A percentile compares a stretch with the other conserved stretches of the same genome.
phyloP scores from a whole-genome alignment of 805 yeast genomes.

The Brettanomyces custersianus region DNA sequence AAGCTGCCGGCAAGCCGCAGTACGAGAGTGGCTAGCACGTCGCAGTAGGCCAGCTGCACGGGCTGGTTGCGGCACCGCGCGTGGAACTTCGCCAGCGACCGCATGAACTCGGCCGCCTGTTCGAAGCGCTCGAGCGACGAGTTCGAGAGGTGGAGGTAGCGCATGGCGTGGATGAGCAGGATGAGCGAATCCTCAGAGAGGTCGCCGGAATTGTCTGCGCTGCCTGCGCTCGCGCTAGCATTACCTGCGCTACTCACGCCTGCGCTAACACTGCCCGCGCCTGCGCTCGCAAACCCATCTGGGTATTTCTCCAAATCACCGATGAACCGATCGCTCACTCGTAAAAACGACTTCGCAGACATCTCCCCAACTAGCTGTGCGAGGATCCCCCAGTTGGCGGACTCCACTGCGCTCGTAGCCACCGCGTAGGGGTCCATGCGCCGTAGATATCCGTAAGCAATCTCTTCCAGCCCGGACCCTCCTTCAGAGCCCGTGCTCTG shows the following conservation, averaged over 20 bases:
- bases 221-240: too few relatives aligned
- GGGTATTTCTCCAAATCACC: constrained; percentile 87
- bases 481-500: constrained; percentile 62
- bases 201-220: constrained; percentile 6
- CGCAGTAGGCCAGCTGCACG: constrained; percentile 72
- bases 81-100: constrained; percentile 80
- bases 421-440: constrained; percentile 74
- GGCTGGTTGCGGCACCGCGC: constrained; percentile 53
- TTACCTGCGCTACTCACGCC: too few relatives aligned
- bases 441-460: constrained; percentile 81
- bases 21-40: constrained; percentile 65
- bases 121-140: constrained; percentile 87
- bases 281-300: constrained; percentile 27
- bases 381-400: constrained; percentile 90
- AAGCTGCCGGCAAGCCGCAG: constrained; percentile 76
- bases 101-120: constrained; percentile 86
- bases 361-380: constrained; percentile 85
- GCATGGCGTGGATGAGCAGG: constrained; percentile 84
- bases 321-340: constrained; percentile 88
- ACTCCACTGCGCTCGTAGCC: constrained; percentile 62
- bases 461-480: constrained; percentile 79
- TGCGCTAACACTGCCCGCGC: constrained; percentile 15
- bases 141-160: constrained; percentile 66
- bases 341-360: constrained; percentile 74
- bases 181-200: constrained; percentile 45